Percentiles rank a stretch among this genome's conserved stretches.
Conservation (phyloP, 345 rosid genomes). For the Rhodomyrtus tomentosa region DNA sequence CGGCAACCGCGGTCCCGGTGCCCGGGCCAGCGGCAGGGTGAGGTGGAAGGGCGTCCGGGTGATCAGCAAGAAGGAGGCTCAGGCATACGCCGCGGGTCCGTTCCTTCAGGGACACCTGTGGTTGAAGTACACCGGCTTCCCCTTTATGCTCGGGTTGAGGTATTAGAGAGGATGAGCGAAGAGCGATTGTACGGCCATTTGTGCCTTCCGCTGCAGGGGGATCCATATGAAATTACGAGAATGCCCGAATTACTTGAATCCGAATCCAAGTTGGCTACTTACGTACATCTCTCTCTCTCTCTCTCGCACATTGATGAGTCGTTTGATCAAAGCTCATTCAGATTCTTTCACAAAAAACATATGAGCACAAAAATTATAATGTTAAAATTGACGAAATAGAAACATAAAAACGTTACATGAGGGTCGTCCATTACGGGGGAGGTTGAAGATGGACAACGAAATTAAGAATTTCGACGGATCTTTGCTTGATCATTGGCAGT, state of each 20-base stretch:
- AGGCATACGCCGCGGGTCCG: slow-evolving; percentile 20
- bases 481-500: too few relatives aligned
- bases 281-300: background rate
- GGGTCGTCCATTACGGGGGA: too few relatives aligned
- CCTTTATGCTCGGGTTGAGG: slow-evolving; percentile 24
- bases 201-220: background rate
- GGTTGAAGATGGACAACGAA: too few relatives aligned
- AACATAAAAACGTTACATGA: too few relatives aligned
- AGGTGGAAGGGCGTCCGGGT: slow-evolving; percentile 34
- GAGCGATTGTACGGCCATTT: background rate
- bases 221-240: background rate
- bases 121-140: slow-evolving; percentile 28
- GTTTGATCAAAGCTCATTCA: background rate
- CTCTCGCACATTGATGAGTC: background rate
- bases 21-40: slow-evolving; percentile 28
- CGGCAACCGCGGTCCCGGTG: slow-evolving; percentile 58
- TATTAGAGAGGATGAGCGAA: background rate
- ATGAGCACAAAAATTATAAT: too few relatives aligned
- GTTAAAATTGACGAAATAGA: too few relatives aligned
- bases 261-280: background rate
- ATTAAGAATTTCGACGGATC: too few relatives aligned
- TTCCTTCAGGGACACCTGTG: slow-evolving; percentile 32
- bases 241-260: background rate
- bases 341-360: too few relatives aligned
- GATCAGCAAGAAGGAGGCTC: slow-evolving; percentile 23